Base-by-base conservation (phyloP, 2,329 filamentous ascomycete genomes). In the Parascedosporium putredinis region DNA sequence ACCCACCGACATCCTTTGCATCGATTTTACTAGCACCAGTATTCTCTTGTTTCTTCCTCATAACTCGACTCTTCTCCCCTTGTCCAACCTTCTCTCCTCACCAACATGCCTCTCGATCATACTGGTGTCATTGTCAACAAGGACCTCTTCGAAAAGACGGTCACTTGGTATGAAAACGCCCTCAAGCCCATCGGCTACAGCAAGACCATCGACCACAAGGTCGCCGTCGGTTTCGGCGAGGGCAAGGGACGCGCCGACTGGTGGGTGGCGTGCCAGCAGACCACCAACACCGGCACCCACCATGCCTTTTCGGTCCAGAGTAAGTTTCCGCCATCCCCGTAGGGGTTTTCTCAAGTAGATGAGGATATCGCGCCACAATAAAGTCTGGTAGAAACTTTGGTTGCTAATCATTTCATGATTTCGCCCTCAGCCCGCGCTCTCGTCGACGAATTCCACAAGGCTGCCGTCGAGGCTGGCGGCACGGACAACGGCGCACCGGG, bases 401-500 rank as follows among this genome's bases (percentile, higher is more conserved):
- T n/a, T n/a, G n/a, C n/a, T n/a, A 27, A 2, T n/a, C 4, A 2
- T 22, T 7, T 23, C 27, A 31, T 31, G 6, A 6, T 31, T 7
- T 7, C 5, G 23, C 12, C 9, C 14, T 10, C 44, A 73, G 69
- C 67, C 53, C 66, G 62, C 25, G 60, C 61, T 4, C 54, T 58
- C 1, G 71, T 75, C n/a, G 65, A 73, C 50, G 65, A 62, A 1
- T 75, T 74, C 54, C 61, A 76, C 52, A 53, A 56, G 24, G 60
- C 63, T 6, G 69, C 64, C 9, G 64, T 71, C 3, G 56, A 73
- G 10, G 63, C 61, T 33, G 74, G 74, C 0, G 74, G 63, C 2
- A 67, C 62, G 27, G 67, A 70, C 55, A 76, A 77, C 55, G 75
- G 75, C 3, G 58, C 64, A 14, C 74, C 75, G 0, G 75, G 74